These are phyloP conservation scores for Aspergillus aculeatus DNA, from an alignment of 2,329 filamentous ascomycete species.

Conservation along the genomic window DNA sequence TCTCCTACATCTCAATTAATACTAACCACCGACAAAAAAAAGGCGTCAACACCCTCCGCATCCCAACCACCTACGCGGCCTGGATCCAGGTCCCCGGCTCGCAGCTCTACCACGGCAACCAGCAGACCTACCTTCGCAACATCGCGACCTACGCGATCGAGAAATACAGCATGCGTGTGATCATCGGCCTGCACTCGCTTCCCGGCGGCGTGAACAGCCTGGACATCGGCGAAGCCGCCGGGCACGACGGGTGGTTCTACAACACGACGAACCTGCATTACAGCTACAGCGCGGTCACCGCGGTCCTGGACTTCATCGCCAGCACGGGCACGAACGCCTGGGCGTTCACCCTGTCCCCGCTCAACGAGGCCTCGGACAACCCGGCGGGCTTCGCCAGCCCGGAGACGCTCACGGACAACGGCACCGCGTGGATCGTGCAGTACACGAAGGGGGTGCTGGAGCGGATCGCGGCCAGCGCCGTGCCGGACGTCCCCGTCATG, in stretches of 20 bases:
- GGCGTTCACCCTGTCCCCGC: conserved; percentile 26
- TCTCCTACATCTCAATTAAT: no score
- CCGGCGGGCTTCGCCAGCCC: conserved; percentile 16
- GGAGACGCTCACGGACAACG: conserved; percentile 17
- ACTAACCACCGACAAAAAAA: no score
- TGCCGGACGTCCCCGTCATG: conserved; percentile 21
- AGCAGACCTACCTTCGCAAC: conserved; percentile 18
- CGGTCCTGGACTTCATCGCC: conserved; percentile 21
- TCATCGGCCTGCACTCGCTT: conserved; percentile 28
- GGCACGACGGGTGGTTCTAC: conserved; percentile 27
- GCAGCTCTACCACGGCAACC: conserved; percentile 25
- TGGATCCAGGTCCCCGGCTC: conserved; percentile 27
- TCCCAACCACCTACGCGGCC: conserved; percentile 20
- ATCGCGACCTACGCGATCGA: conserved; percentile 26
- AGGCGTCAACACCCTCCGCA: conserved; percentile 15
- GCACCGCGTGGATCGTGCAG: conserved; percentile 21
- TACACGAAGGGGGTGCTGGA: conserved; percentile 20
- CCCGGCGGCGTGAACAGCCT: conserved; percentile 29
- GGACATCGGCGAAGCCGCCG: conserved; percentile 24
- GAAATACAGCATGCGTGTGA: conserved; percentile 26
- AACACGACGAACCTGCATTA: conserved; percentile 25
- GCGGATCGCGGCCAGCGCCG: conserved; percentile 7
- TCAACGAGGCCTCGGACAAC: conserved; percentile 28
- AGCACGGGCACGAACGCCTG: conserved; percentile 14
- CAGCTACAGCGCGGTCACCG: conserved; percentile 23